These are phyloP conservation scores for Fraxinus albicans DNA, from an alignment of 305 asterid genomes.

Conservation along the genomic window DNA sequence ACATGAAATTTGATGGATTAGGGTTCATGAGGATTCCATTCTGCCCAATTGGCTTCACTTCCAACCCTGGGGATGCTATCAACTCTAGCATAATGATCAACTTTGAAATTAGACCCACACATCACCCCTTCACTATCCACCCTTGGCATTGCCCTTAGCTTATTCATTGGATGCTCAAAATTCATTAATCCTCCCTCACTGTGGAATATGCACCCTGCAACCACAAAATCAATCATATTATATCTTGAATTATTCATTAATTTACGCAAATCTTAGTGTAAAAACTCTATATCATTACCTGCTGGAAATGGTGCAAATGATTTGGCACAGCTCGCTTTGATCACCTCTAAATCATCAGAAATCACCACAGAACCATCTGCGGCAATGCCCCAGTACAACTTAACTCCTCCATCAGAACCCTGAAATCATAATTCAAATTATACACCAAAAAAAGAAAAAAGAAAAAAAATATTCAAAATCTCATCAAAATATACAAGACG, in stretches of 20 bases:
- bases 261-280: background rate
- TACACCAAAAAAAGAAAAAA: too few species aligned
- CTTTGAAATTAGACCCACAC: constrained; percentile 84
- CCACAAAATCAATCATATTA: background rate
- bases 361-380: constrained; percentile 88
- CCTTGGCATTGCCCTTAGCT: constrained; percentile 76
- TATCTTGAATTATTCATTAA: background rate
- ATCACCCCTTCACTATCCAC: constrained; percentile 81
- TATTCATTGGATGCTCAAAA: constrained; percentile 87
- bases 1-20: background rate
- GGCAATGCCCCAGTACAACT: constrained; percentile 84
- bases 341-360: constrained; percentile 62
- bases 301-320: constrained; percentile 86
- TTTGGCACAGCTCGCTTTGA: constrained; percentile 77
- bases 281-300: constrained; percentile 34
- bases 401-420: constrained; percentile 82
- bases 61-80: constrained; percentile 90
- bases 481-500: background rate
- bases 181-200: constrained; percentile 79
- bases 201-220: constrained; percentile 74
- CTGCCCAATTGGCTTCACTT: constrained; percentile 70
- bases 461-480: background rate
- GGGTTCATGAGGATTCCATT: constrained; percentile 38
- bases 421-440: constrained; percentile 15
- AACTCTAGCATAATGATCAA: constrained; percentile 62